phyloP scores from a whole-genome alignment of 768 basidiomycete genomes.

The Collybiopsis luxurians region DNA sequence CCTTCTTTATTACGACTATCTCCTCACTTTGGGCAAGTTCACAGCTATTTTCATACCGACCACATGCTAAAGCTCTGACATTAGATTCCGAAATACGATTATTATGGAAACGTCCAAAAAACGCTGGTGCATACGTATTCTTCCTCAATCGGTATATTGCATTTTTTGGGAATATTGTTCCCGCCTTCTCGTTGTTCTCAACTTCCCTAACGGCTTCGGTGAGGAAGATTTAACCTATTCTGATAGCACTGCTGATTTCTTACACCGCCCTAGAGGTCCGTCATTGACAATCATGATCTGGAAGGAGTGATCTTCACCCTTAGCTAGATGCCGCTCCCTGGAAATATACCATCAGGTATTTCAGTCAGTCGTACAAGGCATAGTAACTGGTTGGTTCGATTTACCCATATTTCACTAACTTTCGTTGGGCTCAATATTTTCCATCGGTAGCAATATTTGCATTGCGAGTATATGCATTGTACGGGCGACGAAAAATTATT shows the following conservation, averaged over 20 bases:
- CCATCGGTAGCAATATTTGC: not conserved
- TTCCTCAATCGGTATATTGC: slow-evolving; percentile 1
- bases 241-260: not conserved
- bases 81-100: not conserved
- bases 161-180: not conserved
- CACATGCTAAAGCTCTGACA: not conserved
- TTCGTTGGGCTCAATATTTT: not conserved
- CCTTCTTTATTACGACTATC: not conserved
- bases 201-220: not conserved
- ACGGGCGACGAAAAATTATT: not conserved
- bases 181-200: not conserved
- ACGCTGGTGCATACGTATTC: not conserved
- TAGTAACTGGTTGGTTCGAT: not conserved
- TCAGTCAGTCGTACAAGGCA: not conserved
- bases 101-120: not conserved
- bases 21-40: not conserved
- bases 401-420: not conserved
- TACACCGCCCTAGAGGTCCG: too few relatives aligned
- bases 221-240: not conserved
- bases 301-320: too few relatives aligned
- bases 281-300: too few relatives aligned
- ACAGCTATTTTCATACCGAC: not conserved
- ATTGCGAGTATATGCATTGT: not conserved
- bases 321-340: not conserved
- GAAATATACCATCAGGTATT: not conserved